Percentiles rank a stretch among this genome's conserved stretches.
These are phyloP conservation scores for Choiromyces venosus DNA, from an alignment of 495 filamentous ascomycete species.

Conservation along the genomic window DNA sequence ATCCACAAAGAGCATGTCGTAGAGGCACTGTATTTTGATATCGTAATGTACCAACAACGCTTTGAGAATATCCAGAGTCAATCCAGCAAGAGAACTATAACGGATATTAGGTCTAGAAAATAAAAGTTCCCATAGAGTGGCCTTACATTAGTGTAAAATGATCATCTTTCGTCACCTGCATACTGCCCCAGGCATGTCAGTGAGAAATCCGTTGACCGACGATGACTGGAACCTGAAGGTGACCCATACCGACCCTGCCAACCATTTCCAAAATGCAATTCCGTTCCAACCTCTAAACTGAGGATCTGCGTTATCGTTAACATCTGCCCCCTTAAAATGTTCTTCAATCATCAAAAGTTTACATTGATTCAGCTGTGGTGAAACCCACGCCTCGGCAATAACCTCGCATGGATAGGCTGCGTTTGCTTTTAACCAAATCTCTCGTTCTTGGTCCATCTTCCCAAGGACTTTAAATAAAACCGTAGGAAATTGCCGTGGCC, in stretches of 20 bases:
- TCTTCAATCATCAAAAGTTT: not conserved
- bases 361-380: constrained; percentile 29
- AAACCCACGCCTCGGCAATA: constrained; percentile 25
- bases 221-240: not conserved
- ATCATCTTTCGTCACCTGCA: constrained; percentile 6
- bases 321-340: not conserved
- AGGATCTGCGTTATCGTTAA: constrained; percentile 21
- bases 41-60: constrained; percentile 29
- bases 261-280: constrained; percentile 27
- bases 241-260: constrained; percentile 12
- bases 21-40: constrained; percentile 28
- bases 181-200: not conserved
- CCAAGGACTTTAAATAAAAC: constrained; percentile 27
- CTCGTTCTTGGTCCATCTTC: constrained; percentile 23
- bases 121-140: not conserved
- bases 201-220: not conserved
- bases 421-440: constrained; percentile 24
- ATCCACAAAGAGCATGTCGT: constrained; percentile 31
- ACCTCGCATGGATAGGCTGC: constrained; percentile 8
- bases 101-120: not conserved
- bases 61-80: constrained; percentile 21
- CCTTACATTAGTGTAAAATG: constrained; percentile 26
- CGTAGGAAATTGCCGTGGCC: constrained; percentile 23
- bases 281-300: constrained; percentile 21
- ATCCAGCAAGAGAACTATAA: constrained; percentile 17